Evolutionary conservation across 2,329 filamentous ascomycete genomes (phyloP).

Genomic region (Pestalotiopsis fici): DNA sequence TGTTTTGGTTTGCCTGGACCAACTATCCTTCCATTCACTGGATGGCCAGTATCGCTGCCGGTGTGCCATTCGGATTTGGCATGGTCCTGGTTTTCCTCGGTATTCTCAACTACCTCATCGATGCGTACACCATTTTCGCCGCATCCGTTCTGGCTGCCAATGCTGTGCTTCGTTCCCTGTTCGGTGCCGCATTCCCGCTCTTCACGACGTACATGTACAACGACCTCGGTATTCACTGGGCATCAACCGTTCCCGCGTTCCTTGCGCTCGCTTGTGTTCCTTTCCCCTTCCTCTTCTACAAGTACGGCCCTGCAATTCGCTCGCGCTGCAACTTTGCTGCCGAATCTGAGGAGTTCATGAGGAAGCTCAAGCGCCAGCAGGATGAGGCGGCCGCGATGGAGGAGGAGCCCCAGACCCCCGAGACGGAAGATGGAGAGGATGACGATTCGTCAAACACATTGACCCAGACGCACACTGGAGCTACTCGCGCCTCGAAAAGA

Average conservation of each 20-base stretch:
- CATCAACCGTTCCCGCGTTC: constrained; percentile 8
- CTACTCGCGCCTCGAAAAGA: constrained; percentile 25
- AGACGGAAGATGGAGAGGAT: constrained; percentile 27
- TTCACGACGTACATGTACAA: constrained; percentile 54
- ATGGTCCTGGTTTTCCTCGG: constrained; percentile 58
- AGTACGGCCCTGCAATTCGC: constrained; percentile 54
- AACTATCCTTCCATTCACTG: constrained; percentile 55
- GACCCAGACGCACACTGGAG: constrained; percentile 13
- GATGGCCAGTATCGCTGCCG: constrained; percentile 43
- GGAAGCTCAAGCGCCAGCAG: constrained; percentile 12
- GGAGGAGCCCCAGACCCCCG: constrained; percentile 4
- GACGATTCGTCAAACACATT: constrained; percentile 22
- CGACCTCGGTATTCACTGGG: constrained; percentile 11
- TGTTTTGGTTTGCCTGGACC: constrained; percentile 73
- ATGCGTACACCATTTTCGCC: constrained; percentile 67
- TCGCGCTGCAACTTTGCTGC: constrained; percentile 56
- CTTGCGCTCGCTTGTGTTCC: constrained; percentile 50
- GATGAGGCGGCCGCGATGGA: constrained; percentile 20
- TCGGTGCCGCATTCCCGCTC: constrained; percentile 72
- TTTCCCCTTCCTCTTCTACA: constrained; percentile 62
- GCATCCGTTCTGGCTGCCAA: constrained; percentile 75
- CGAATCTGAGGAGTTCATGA: constrained; percentile 49
- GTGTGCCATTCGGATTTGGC: constrained; percentile 37
- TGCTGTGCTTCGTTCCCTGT: constrained; percentile 69
- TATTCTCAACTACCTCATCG: constrained; percentile 59